Evolutionary conservation across 257 asterid genomes (phyloP), one percentile per base, ranked within the genome.

Genomic region (Gentiana dahurica): DNA sequence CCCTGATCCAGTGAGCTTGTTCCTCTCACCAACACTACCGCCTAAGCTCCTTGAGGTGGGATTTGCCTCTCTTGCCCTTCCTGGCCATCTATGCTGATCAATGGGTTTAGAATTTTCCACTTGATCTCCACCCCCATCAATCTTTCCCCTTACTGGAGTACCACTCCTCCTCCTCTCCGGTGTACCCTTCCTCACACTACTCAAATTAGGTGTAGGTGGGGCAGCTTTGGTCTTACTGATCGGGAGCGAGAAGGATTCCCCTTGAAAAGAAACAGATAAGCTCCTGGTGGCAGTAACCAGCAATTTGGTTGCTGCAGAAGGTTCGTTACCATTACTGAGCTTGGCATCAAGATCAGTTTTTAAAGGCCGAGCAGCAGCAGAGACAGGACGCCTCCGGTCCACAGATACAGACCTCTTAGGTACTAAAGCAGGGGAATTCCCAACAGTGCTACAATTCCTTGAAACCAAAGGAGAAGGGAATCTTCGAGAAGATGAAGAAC

Each of bases 31-130:
- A 65, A 63, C 71, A 65, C 77, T 60, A 61, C 82, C 78, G 69
- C 83, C 88, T 65, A 85, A 60, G 68, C 95, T 92, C 72, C 83
- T 83, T 0, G 89, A 77, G 60, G 88, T 58, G 35, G 74, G 72
- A 79, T 83, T 85, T 60, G 34, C 65, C 62, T 63, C 62, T 51
- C 85, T 74, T 32, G 77, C 66, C 73, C 90, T 78, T 36, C 81
- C 95, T 0, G 98, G 95, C 98, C 98, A 87, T 6, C 86, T 65
- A 58, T 81, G 95, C 73, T 79, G 98, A 83, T 87, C 98, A 61
- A 60, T 50, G 53, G 77, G 80, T 79, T 75, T 87, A 12, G 87
- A 72, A 74, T 70, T 72, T 53, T 91, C 94, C 47, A 54, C 72
- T 72, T 83, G 95, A 77, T 81, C 97, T 74, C 85, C 88, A 53